These are phyloP conservation scores for Vanrija humicola DNA, from an alignment of 1,284 basidiomycete genomes.

Conservation along the genomic window DNA sequence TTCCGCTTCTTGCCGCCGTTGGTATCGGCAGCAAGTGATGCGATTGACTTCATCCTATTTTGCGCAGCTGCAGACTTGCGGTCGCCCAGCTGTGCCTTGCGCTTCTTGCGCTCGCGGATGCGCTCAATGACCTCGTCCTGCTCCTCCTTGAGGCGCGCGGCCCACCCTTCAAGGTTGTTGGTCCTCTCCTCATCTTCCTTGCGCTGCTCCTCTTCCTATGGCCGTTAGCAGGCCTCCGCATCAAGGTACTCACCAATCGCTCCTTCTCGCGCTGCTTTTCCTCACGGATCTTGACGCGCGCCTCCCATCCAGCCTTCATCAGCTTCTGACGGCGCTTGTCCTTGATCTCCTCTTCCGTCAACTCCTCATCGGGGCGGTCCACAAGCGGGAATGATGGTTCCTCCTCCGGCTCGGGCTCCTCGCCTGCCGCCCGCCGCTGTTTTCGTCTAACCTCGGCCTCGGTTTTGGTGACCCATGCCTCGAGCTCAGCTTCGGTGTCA, in stretches of 20 bases:
- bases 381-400: constrained; percentile 84
- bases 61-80: constrained; percentile 94
- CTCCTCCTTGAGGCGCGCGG: constrained; percentile 63
- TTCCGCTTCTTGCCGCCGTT: constrained; percentile 67
- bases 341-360: constrained; percentile 88
- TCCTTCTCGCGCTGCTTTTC: constrained; percentile 85
- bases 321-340: constrained; percentile 93
- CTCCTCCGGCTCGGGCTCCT: constrained; percentile 58
- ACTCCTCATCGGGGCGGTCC: constrained; percentile 85
- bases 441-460: constrained; percentile 63
- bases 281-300: constrained; percentile 73
- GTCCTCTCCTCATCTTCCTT: constrained; percentile 75
- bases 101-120: constrained; percentile 78
- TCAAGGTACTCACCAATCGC: constrained; percentile 48
- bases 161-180: constrained; percentile 68
- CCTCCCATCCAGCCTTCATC: constrained; percentile 92
- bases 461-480: constrained; percentile 72
- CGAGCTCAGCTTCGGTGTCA: constrained; percentile 61
- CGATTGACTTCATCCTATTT: constrained; percentile 95
- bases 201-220: constrained; percentile 63
- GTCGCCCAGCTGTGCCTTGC: constrained; percentile 79
- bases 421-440: constrained; percentile 67
- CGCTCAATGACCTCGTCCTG: constrained; percentile 76
- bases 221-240: background rate
- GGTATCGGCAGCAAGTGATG: constrained; percentile 77